Base-by-base conservation (phyloP, 2,329 filamentous ascomycete genomes). In the Alternaria arbusti region DNA sequence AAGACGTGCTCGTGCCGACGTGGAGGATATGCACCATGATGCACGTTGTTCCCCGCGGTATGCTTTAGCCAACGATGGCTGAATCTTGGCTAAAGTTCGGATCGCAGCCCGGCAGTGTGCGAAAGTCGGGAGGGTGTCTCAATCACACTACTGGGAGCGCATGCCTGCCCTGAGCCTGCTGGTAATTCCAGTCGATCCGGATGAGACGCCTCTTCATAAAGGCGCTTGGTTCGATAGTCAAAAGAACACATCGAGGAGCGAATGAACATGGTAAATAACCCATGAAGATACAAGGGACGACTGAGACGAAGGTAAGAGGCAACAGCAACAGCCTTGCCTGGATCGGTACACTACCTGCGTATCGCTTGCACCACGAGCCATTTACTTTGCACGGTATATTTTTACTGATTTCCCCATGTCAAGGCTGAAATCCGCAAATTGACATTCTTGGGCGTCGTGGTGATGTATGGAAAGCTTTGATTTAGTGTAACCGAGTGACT, bases 61-160 rank as follows among this genome's bases (percentile, higher is more conserved):
- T 66, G 6, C 66, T 61, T 23, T 74, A 78, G 60, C 80, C 74
- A 67, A 81, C 76, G 44, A 85, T 81, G 0, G 70, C 63, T 2
- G 75, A 78, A 32, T 79, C 79, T 0, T 76, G 75, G 4, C 80
- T 72, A 30, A 80, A 82, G 6, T 86, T 79, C 7, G 86, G 86
- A 55, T 87, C 81, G 0, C 82, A 84, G 23, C 83, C 84, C 0
- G 86, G 85, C 8, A 87, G 77, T 0, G 86, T 11, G 84, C 80
- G 49, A 85, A 0, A 87, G 72, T 1, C 84, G 73, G 4, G 86
- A 67, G 36, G 36, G 15, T 17, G 4, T 2, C 36, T 17, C 36
- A 40, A 40, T 40, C n/a, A 1, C 8, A 40, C n/a, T 40, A 40
- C 36, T 40, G 36, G 36, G 36, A 40, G 36, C 4, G 36, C 15